These are phyloP conservation scores for Aspergillus kassunensis DNA, from an alignment of 495 filamentous ascomycete genomes.

Conservation along the genomic window DNA sequence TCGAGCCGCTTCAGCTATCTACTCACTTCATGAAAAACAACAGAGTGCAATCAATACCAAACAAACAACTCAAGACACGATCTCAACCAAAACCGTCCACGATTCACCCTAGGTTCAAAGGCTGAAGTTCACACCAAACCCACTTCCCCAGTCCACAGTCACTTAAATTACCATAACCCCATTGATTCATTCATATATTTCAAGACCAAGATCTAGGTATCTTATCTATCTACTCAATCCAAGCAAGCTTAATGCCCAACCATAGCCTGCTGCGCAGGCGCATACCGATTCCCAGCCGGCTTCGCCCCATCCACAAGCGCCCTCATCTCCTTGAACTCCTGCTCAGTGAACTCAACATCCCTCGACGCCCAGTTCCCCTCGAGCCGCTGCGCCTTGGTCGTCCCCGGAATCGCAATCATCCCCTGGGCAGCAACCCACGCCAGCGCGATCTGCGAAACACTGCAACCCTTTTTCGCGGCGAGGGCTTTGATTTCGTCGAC, in stretches of 20 bases:
- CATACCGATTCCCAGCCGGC: slow-evolving; percentile 2
- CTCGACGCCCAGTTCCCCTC: slow-evolving; percentile 42
- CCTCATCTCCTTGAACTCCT: slow-evolving; percentile 7
- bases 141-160: too few species aligned
- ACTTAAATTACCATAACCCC: too few species aligned
- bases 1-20: too few species aligned
- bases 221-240: background rate
- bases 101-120: too few species aligned
- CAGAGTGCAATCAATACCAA: too few species aligned
- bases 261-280: background rate
- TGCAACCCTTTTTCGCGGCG: slow-evolving; percentile 34
- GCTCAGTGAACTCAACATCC: background rate
- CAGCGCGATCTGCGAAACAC: slow-evolving; percentile 38
- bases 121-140: too few species aligned
- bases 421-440: slow-evolving; percentile 47
- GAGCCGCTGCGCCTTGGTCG: slow-evolving; percentile 40
- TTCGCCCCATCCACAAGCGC: slow-evolving; percentile 2
- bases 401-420: slow-evolving; percentile 46
- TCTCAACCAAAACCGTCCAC: too few species aligned
- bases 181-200: too few species aligned
- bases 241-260: background rate
- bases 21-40: too few species aligned
- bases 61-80: too few species aligned
- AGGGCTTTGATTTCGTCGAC: slow-evolving; percentile 43
- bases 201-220: background rate